Evolutionary conservation across 129 eudicot genomes (phyloP).

Genomic region (Ambrosia artemisiifolia): DNA sequence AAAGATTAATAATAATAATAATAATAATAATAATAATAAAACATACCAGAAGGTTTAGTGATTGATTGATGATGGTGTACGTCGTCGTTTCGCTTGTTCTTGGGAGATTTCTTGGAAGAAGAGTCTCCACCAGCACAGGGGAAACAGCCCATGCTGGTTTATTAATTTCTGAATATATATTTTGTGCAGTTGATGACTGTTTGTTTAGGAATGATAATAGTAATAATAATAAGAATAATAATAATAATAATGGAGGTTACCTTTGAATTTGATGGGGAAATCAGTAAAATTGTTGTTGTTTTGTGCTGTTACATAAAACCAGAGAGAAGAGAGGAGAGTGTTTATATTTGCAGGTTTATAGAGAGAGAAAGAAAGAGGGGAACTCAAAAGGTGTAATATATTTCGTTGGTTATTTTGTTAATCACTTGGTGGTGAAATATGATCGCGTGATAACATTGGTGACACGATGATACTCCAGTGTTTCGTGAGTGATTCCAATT

Average conservation of each 20-base stretch:
- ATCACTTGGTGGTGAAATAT: too few species aligned
- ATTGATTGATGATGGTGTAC: slow-evolving; percentile 32
- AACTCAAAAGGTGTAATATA: slow-evolving; percentile 15
- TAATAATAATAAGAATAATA: too few species aligned
- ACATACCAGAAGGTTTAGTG: slow-evolving; percentile 36
- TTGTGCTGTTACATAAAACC: slow-evolving; percentile 17
- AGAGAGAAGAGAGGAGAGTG: slow-evolving; percentile 32
- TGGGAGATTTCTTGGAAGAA: slow-evolving; percentile 35
- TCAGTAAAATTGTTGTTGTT: background rate
- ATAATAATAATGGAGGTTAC: background rate
- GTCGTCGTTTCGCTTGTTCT: slow-evolving; percentile 32
- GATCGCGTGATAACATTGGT: too few species aligned
- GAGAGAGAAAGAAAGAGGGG: slow-evolving; percentile 29
- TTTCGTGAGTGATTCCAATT: too few species aligned
- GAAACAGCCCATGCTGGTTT: slow-evolving; percentile 54
- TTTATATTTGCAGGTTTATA: slow-evolving; percentile 27
- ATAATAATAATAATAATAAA: background rate
- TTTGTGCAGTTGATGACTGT: slow-evolving; percentile 5
- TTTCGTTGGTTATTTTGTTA: too few species aligned
- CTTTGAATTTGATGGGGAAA: background rate
- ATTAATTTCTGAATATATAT: slow-evolving; percentile 6
- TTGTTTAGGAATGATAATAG: background rate
- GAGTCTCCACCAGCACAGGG: slow-evolving; percentile 54
- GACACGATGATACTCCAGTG: too few species aligned
- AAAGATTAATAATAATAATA: background rate